A percentile compares a stretch with the other conserved stretches of the same genome.
Conservation (phyloP, 768 basidiomycete genomes). For the Mycena chlorophos region DNA sequence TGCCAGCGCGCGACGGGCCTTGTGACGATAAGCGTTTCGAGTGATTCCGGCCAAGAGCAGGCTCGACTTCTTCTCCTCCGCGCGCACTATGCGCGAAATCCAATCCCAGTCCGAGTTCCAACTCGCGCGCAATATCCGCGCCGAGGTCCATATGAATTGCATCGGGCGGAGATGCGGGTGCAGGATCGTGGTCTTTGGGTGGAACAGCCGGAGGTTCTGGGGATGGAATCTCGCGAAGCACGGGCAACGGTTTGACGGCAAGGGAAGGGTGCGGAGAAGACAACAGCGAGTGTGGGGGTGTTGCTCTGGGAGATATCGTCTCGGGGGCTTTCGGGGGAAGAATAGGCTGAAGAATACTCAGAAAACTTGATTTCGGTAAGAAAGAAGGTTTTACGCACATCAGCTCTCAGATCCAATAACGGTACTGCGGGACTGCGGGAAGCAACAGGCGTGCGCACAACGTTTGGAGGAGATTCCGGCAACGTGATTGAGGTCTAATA, state of each 20-base stretch:
- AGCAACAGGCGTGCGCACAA: not conserved
- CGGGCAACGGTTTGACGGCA: not conserved
- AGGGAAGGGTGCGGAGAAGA: not conserved
- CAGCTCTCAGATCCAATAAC: not conserved
- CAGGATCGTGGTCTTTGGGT: not conserved
- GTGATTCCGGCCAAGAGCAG: not conserved
- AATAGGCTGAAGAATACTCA: not conserved
- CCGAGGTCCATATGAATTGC: not conserved
- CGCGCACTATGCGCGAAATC: not conserved
- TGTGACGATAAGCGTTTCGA: not conserved
- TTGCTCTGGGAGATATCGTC: not conserved
- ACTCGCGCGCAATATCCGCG: not conserved
- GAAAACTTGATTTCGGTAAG: not conserved
- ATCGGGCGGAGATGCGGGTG: not conserved
- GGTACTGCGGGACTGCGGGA: not conserved
- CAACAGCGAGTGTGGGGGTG: not conserved
- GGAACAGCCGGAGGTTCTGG: not conserved
- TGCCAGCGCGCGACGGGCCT: not conserved
- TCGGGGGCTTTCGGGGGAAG: not conserved
- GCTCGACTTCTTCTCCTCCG: not conserved
- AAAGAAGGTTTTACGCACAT: not conserved
- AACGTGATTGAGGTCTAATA: too few relatives aligned
- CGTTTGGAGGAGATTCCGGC: too few relatives aligned
- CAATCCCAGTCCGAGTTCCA: not conserved
- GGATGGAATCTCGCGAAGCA: not conserved